phyloP scores from a whole-genome alignment of 1,284 basidiomycete species.

The Ustilago bromivora region DNA sequence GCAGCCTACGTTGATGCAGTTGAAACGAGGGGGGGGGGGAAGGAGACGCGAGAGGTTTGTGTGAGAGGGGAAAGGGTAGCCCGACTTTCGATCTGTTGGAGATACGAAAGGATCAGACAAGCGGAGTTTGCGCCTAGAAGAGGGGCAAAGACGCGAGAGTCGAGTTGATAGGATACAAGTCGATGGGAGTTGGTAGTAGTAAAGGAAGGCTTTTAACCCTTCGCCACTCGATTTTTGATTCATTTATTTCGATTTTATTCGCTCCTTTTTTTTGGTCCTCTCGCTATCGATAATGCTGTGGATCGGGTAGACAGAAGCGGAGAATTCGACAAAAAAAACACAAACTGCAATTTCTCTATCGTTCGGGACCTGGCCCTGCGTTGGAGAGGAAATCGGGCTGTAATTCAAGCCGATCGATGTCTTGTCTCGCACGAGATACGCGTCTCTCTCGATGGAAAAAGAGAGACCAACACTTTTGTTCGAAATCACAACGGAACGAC shows the following conservation, averaged over 20 bases:
- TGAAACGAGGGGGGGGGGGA: no score
- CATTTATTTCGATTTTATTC: no score
- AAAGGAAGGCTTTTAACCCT: background rate
- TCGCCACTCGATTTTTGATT: no score
- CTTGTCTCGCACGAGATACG: background rate
- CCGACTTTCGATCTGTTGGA: constrained; percentile 57
- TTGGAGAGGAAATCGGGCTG: background rate
- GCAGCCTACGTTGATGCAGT: background rate
- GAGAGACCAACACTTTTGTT: background rate
- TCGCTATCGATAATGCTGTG: constrained; percentile 2
- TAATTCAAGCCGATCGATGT: background rate
- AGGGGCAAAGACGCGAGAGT: constrained; percentile 25
- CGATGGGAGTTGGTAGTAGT: constrained; percentile 30
- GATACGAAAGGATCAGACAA: constrained; percentile 51
- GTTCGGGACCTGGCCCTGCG: no score
- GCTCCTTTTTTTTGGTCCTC: background rate
- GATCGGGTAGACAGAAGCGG: background rate
- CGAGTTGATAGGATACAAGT: no score
- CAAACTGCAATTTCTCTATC: background rate
- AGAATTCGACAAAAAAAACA: no score
- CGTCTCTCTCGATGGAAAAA: background rate
- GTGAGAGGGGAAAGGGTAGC: constrained; percentile 17
- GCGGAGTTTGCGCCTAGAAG: constrained; percentile 36
- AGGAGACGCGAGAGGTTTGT: constrained; percentile 6
- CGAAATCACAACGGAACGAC: background rate